phyloP scores from a whole-genome alignment of 495 filamentous ascomycete species.

The Lophiotrema nucula region DNA sequence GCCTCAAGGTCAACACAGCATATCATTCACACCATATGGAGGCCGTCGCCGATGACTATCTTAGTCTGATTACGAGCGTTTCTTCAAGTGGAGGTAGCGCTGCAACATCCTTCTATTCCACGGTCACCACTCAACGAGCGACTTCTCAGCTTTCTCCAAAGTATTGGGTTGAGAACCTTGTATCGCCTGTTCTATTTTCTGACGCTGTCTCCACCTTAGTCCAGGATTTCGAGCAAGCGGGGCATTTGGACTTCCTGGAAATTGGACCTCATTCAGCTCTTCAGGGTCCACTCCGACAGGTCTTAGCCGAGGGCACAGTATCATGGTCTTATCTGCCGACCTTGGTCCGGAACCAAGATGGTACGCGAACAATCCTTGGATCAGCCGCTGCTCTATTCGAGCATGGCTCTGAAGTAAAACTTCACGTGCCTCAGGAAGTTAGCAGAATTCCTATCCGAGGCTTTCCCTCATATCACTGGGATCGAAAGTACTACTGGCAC shows the following conservation, averaged over 20 bases:
- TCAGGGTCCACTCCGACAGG: constrained; percentile 5
- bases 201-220: constrained; percentile 34
- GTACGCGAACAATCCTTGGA: background rate
- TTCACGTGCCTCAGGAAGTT: background rate
- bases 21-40: constrained; percentile 45
- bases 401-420: background rate
- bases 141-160: constrained; percentile 30
- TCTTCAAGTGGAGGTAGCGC: background rate
- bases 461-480: constrained; percentile 14
- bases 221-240: background rate
- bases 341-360: background rate
- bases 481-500: constrained; percentile 10
- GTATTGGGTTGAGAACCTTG: constrained; percentile 22
- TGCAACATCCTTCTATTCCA: constrained; percentile 35
- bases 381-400: constrained; percentile 1
- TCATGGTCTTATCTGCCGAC: constrained; percentile 2
- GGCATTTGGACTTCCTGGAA: constrained; percentile 1
- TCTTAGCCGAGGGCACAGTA: background rate
- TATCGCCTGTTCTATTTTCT: constrained; percentile 47
- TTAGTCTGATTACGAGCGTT: constrained; percentile 14
- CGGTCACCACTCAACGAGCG: background rate
- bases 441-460: background rate
- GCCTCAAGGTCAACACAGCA: constrained; percentile 35
- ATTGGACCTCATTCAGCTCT: constrained; percentile 18
- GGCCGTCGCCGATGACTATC: constrained; percentile 26